Base-by-base conservation (phyloP, 192 early-diverging fungal genomes). In the Allomyces macrogynus region DNA sequence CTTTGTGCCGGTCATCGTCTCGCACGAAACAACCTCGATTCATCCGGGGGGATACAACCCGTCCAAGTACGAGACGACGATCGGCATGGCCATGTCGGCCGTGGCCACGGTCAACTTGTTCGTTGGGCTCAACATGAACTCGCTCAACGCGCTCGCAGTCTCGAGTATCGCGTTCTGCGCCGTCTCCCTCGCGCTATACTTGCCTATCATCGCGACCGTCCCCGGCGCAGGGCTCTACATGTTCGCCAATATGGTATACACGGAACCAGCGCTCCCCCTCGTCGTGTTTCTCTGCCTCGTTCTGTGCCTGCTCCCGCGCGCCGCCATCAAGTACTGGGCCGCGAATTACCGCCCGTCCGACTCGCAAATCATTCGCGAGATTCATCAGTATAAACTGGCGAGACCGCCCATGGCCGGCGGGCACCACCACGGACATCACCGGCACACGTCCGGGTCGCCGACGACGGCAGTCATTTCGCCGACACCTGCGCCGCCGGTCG, bases 81-180 rank as follows among this genome's bases (percentile, higher is more conserved):
- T 12, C 87, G 89, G 63, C 8, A 81, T 89, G 18, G 81, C 89
- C 1, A 87, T 89, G 60, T 73, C 78, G 61, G 80, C 82, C 11
- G 80, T 93, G 7, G 71, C 84, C 60, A 81, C 83, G 18, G 87
- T 84, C 24, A 96, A 96, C 74, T 61, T 87, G 63, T 90, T 84
- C 72, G 83, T 91, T 61, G 80, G 78, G 16, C 65, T 90, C 63
- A 89, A 83, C 66, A 84, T 82, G 71, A 76, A 78, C 63, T 79
- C 80, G 27, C 91, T 86, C 84, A 86, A 85, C 1, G 88, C 86
- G 83, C 73, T 91, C 42, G 78, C 79, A 68, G 74, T 73, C 14
- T 60, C 73, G 12, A 75, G 79, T 10, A 66, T 78, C 16, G 71
- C 68, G 10, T 62, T 85, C 49, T 81, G 81, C 7, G 69, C 80